Evolutionary conservation across 495 filamentous ascomycete species (phyloP).

Genomic region (Daldinia vernicosa): DNA sequence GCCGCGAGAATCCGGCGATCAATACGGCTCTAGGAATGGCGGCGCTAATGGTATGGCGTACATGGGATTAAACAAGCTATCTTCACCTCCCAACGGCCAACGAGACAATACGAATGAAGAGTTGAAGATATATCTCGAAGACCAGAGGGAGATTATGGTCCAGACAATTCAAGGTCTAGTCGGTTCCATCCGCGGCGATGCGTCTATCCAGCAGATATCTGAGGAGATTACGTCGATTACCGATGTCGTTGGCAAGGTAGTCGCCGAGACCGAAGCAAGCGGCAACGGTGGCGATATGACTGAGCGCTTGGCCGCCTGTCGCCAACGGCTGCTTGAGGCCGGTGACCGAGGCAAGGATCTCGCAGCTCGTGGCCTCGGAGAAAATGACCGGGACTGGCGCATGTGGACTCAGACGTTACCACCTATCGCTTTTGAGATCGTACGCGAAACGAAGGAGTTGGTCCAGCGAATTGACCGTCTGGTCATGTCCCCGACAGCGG

Average conservation of each 20-base stretch:
- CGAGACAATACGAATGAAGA: conserved; percentile 70
- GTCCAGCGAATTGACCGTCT: conserved; percentile 58
- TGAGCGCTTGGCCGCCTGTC: conserved; percentile 68
- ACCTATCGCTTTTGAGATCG: conserved; percentile 88
- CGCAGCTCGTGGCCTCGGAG: conserved; percentile 54
- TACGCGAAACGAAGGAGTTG: conserved; percentile 81
- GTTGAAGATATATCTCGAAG: conserved; percentile 81
- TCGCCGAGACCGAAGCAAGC: conserved; percentile 69
- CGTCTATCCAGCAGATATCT: conserved; percentile 70
- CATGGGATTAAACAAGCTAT: conserved; percentile 47
- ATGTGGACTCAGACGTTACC: conserved; percentile 76
- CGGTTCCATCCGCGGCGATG: conserved; percentile 76
- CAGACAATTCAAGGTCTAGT: conserved; percentile 85
- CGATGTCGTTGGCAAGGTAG: conserved; percentile 73
- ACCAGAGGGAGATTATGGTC: conserved; percentile 81
- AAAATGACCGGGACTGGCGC: conserved; percentile 62
- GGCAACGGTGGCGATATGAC: conserved; percentile 70
- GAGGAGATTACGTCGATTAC: conserved; percentile 77
- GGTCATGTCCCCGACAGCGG: conserved; percentile 49
- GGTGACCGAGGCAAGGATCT: conserved; percentile 69
- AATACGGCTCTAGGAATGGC: conserved; percentile 45
- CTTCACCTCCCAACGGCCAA: conserved; percentile 47
- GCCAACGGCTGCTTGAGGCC: conserved; percentile 71
- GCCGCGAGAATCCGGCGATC: conserved; percentile 58
- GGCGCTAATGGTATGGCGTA: conserved; percentile 46